Percentiles rank a stretch among this genome's conserved stretches.
Conservation (phyloP, 2,329 filamentous ascomycete species). For the Trichoderma atrobrunneum region DNA sequence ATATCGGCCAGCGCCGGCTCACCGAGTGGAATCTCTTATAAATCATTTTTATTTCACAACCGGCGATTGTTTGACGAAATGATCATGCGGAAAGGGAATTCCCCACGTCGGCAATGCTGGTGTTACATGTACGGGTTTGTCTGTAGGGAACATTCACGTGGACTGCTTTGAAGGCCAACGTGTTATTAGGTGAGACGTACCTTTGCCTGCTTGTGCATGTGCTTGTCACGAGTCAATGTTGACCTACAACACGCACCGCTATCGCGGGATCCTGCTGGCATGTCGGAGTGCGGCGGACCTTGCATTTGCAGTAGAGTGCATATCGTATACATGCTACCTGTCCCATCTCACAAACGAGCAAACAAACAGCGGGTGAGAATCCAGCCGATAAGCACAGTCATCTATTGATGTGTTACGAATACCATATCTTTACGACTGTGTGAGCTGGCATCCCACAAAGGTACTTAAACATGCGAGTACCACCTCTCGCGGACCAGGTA, state of each 20-base stretch:
- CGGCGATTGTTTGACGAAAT: neutral
- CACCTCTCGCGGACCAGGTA: neutral
- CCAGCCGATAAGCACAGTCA: neutral
- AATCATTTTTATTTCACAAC: neutral
- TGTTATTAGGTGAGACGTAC: neutral
- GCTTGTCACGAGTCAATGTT: neutral
- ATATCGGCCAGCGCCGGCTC: conserved; percentile 18
- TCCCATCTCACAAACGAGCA: neutral
- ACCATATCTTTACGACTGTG: neutral
- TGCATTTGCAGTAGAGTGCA: neutral
- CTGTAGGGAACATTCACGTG: neutral
- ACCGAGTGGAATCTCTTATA: conserved; percentile 6
- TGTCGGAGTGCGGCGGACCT: neutral
- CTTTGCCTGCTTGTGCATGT: neutral
- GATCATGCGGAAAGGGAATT: neutral
- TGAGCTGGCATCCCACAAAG: neutral
- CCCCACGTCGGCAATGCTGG: neutral
- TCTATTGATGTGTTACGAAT: neutral
- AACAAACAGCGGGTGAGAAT: neutral
- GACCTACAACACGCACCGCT: neutral
- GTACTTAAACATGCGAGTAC: neutral
- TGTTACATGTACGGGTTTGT: neutral
- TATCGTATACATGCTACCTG: neutral
- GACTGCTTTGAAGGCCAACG: neutral
- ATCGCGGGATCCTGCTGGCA: neutral